Evolutionary conservation across 495 filamentous ascomycete species (phyloP).

Genomic region (Penicillium lividum): DNA sequence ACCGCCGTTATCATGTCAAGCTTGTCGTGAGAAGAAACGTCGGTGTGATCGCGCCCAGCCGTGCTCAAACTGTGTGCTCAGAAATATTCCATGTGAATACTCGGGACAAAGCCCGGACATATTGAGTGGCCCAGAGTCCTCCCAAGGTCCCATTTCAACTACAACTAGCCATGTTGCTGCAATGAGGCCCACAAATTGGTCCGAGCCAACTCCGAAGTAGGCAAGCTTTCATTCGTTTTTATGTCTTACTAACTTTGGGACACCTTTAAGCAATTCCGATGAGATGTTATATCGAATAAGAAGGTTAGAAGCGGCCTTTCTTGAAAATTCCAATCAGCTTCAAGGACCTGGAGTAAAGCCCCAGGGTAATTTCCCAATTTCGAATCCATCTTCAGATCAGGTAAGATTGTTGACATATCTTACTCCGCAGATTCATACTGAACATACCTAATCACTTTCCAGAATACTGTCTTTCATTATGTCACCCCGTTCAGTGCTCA

Average conservation of each 20-base stretch:
- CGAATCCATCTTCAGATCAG: background rate
- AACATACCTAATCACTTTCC: background rate
- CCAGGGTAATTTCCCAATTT: background rate
- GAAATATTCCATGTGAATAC: conserved; percentile 25
- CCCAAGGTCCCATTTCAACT: background rate
- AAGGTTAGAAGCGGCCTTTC: conserved; percentile 16
- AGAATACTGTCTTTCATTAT: conserved; percentile 13
- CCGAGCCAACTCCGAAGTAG: conserved; percentile 7
- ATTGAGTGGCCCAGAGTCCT: background rate
- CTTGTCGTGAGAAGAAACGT: conserved; percentile 30
- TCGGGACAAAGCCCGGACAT: conserved; percentile 8
- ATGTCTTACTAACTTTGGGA: background rate
- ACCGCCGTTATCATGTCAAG: conserved; percentile 23
- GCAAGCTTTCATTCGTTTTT: background rate
- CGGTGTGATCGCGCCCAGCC: conserved; percentile 32
- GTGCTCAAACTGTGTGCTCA: conserved; percentile 30
- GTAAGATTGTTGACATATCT: background rate
- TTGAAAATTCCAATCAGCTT: background rate
- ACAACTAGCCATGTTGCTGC: background rate
- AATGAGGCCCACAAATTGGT: background rate
- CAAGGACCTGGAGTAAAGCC: background rate
- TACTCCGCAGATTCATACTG: background rate
- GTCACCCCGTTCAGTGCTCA: conserved; percentile 20
- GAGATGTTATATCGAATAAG: conserved; percentile 20
- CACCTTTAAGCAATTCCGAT: conserved; percentile 12